These are phyloP conservation scores for Mimosa pudica DNA, from an alignment of 306 rosid species.

Conservation along the genomic window DNA sequence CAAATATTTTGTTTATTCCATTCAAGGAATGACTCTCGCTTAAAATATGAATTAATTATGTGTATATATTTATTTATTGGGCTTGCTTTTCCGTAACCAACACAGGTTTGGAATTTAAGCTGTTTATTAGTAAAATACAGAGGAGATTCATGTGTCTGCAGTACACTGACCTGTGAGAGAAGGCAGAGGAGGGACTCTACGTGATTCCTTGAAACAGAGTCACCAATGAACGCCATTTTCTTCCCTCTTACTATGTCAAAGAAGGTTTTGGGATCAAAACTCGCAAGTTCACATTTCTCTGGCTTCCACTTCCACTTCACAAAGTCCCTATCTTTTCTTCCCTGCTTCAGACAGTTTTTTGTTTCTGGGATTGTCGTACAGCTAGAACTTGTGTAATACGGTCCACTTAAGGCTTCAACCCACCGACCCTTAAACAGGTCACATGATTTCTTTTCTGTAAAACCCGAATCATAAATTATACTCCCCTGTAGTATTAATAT, in stretches of 20 bases:
- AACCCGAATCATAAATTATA: background rate
- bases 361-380: conserved; percentile 75
- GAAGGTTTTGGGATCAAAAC: conserved; percentile 57
- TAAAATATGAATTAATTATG: too few species aligned
- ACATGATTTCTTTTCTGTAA: conserved; percentile 52
- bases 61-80: too few species aligned
- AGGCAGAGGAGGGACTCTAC: conserved; percentile 81
- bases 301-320: conserved; percentile 94
- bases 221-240: conserved; percentile 83
- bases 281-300: conserved; percentile 61
- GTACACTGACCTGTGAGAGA: conserved; percentile 66
- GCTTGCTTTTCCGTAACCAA: background rate
- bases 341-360: conserved; percentile 78
- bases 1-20: too few species aligned
- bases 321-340: conserved; percentile 65
- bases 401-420: conserved; percentile 46
- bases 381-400: conserved; percentile 70
- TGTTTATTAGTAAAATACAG: background rate
- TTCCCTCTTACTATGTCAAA: conserved; percentile 64
- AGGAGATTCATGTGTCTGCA: background rate
- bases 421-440: conserved; percentile 77
- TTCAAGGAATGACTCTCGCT: too few species aligned
- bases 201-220: conserved; percentile 85
- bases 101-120: background rate
- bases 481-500: too few species aligned